phyloP scores from a whole-genome alignment of 2,329 filamentous ascomycete genomes.

The Sporothrix pallida region DNA sequence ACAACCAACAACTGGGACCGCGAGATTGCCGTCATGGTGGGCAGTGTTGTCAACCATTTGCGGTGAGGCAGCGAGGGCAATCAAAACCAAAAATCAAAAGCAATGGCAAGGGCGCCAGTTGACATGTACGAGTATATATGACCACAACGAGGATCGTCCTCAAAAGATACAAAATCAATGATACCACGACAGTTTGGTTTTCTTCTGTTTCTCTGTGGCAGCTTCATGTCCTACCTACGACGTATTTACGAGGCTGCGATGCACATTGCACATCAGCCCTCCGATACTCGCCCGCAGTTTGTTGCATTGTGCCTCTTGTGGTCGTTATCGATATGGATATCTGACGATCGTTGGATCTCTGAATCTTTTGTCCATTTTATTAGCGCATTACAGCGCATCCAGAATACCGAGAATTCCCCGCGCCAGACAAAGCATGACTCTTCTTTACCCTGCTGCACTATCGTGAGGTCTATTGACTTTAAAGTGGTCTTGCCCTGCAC shows the following conservation, averaged over 20 bases:
- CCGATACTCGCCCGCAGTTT: too few relatives aligned
- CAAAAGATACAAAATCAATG: constrained; percentile 10
- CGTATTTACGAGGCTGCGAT: too few relatives aligned
- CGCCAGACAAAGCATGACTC: too few relatives aligned
- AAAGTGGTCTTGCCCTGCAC: too few relatives aligned
- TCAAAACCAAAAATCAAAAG: too few relatives aligned
- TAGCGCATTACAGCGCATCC: background rate
- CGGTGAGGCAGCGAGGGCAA: constrained; percentile 50
- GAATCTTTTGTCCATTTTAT: too few relatives aligned
- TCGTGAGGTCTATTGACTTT: too few relatives aligned
- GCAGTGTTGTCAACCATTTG: constrained; percentile 71
- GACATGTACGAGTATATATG: background rate
- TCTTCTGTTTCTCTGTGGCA: background rate
- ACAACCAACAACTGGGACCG: constrained; percentile 75
- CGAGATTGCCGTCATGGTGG: constrained; percentile 93
- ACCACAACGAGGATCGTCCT: background rate
- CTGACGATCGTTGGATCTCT: background rate
- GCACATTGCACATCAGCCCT: too few relatives aligned
- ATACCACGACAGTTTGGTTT: constrained; percentile 7
- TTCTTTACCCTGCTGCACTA: too few relatives aligned
- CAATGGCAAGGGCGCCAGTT: too few relatives aligned
- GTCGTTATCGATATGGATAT: background rate
- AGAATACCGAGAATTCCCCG: constrained; percentile 30
- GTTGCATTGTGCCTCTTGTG: background rate
- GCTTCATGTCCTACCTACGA: too few relatives aligned